Evolutionary conservation across 1,284 basidiomycete species (phyloP).

Genomic region (Cutaneotrichosporon cutaneum): DNA sequence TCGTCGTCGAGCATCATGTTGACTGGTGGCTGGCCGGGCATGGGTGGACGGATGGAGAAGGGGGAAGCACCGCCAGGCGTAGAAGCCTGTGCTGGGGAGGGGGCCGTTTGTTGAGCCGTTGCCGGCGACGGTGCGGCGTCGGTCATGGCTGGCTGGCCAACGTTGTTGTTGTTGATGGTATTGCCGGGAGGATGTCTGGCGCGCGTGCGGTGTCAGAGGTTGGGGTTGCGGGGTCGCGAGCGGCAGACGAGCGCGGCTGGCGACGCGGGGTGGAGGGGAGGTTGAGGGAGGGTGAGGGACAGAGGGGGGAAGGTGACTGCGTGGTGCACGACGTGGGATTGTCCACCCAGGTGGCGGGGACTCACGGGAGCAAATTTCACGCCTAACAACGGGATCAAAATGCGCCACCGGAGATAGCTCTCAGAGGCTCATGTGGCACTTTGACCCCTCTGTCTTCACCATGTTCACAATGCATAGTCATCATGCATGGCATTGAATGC

Average conservation of each 20-base stretch:
- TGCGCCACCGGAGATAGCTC: background rate
- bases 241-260: background rate
- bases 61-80: conserved; percentile 2
- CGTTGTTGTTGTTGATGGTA: background rate
- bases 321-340: background rate
- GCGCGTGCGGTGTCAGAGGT: background rate
- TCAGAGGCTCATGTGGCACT: background rate
- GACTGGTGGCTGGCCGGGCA: conserved; percentile 15
- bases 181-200: background rate
- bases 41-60: conserved; percentile 8
- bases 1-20: conserved; percentile 36
- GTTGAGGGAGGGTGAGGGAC: background rate
- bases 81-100: conserved; percentile 14
- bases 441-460: background rate
- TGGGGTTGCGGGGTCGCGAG: background rate
- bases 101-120: conserved; percentile 14
- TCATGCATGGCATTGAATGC: background rate
- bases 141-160: conserved; percentile 14
- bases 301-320: background rate
- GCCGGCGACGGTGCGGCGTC: conserved; percentile 24
- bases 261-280: background rate
- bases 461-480: background rate
- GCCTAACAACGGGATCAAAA: conserved; percentile 1
- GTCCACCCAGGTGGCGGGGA: background rate
- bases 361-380: background rate